A percentile compares a stretch with the other conserved stretches of the same genome.
phyloP scores from a whole-genome alignment of 805 yeast species.

The Hanseniaspora hatyaiensis region DNA sequence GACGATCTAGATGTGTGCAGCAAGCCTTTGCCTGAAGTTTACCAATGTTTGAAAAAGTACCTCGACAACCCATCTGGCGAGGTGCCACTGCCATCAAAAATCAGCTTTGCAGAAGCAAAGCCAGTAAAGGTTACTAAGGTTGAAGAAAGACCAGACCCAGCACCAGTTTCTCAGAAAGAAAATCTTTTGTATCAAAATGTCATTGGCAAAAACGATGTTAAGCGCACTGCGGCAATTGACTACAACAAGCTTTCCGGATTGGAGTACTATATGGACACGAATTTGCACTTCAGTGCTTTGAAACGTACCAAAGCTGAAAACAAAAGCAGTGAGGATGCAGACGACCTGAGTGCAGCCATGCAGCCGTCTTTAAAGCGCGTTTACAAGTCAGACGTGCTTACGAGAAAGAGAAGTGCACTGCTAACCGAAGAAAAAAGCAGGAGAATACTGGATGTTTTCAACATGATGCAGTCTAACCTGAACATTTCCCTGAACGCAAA shows the following conservation, averaged over 20 bases:
- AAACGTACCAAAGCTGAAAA: too few relatives aligned
- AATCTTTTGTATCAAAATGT: not conserved
- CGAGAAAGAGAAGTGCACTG: not conserved
- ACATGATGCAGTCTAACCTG: conserved; percentile 24
- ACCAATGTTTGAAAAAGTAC: conserved; percentile 2
- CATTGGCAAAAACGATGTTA: too few relatives aligned
- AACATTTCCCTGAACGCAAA: conserved; percentile 19
- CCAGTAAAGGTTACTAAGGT: not conserved
- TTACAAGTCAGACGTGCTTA: not conserved
- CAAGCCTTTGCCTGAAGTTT: not conserved
- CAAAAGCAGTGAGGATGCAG: too few relatives aligned
- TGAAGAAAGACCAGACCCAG: not conserved
- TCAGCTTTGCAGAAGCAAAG: not conserved
- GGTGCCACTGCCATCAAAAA: conserved; percentile 2
- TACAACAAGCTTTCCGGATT: too few relatives aligned
- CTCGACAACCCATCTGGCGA: not conserved
- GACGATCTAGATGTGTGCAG: conserved; percentile 28
- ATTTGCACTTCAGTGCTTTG: too few relatives aligned
- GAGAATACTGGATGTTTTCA: conserved; percentile 33
- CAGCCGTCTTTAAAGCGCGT: not conserved
- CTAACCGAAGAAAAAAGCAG: conserved; percentile 25
- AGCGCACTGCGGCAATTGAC: too few relatives aligned
- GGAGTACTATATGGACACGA: too few relatives aligned
- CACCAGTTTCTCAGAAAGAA: not conserved
- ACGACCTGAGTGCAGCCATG: too few relatives aligned